Evolutionary conservation across 495 filamentous ascomycete genomes (phyloP), one percentile per base, ranked within the genome.

Genomic region (Neurospora intermedia): DNA sequence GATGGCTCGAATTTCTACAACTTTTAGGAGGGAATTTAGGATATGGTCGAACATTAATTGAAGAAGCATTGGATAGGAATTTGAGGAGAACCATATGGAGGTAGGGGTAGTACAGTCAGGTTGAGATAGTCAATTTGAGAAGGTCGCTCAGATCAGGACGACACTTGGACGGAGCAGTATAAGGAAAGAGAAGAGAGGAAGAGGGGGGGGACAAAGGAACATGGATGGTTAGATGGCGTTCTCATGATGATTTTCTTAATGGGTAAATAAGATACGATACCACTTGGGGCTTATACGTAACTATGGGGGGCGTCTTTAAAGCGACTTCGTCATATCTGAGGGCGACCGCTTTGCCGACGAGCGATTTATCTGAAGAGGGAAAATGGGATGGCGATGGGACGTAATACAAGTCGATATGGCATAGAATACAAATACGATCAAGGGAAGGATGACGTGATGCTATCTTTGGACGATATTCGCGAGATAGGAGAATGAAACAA

Each of bases 1-100:
- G 81, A 85, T 69, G 76, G 83, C 35, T 73, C 27, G 54, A 66
- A 16, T 66, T 66, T 35, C 27, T 66, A 35, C 71, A 18, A 80
- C 78, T 72, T 83, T 80, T 70, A 69, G 41, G 7, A 62, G 23
- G 38, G 40, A 11, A 8, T 43, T n/a, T 48, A 18, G 35, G 69
- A 43, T 31, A 38, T 40, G 35, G 42, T 35, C 40, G 41, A 71
- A 35, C 7, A 7, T 35, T 5, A 31, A 11, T 18, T 18, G 13
- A 54, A 15, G 6, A 66, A 66, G 27, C 27, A 66, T 66, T 66
- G 54, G 54, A 31, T 31, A 66, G 54, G 31, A 38, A 0, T 38
- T 38, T 16, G 54, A 16, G 27, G 54, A 18, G 54, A 18, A 27
- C 20, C 48, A 59, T 66, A 35, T 15, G 15, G 54, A 35, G 6